phyloP scores from a whole-genome alignment of 164 flowering plant genomes.

The Platanus orientalis region DNA sequence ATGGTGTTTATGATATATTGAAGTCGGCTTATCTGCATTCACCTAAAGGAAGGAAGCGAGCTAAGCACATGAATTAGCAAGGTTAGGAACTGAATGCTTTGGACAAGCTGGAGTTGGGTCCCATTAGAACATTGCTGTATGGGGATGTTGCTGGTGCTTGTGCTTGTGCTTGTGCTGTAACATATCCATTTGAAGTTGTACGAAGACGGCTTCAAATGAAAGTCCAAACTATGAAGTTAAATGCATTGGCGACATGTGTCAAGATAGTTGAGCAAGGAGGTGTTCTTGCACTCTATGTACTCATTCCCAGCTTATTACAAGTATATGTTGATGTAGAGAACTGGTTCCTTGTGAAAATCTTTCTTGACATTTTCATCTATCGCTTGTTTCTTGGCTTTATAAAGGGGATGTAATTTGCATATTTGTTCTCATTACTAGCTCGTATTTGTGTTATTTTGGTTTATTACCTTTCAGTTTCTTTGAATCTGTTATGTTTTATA shows the following conservation, averaged over 20 bases:
- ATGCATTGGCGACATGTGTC: conserved; percentile 54
- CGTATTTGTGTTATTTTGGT: too few species aligned
- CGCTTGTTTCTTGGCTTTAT: too few species aligned
- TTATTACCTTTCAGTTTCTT: too few species aligned
- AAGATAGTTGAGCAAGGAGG: conserved; percentile 82
- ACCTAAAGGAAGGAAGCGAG: conserved; percentile 76
- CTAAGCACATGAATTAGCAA: conserved; percentile 44
- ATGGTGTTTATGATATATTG: conserved; percentile 87
- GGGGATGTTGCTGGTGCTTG: conserved; percentile 98
- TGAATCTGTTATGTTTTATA: too few species aligned
- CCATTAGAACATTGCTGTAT: conserved; percentile 70
- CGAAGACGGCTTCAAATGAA: conserved; percentile 90
- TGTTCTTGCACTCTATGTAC: conserved; percentile 78
- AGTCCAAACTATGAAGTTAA: conserved; percentile 57
- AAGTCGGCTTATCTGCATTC: conserved; percentile 85
- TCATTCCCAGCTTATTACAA: conserved; percentile 88
- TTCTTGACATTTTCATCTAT: too few species aligned
- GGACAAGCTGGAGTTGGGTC: conserved; percentile 86
- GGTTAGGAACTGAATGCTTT: conserved; percentile 69
- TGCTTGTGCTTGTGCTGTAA: conserved; percentile 93
- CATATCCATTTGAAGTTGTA: conserved; percentile 94
- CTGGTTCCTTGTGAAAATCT: too few species aligned
- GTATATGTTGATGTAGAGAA: conserved; percentile 31
- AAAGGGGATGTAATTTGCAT: too few species aligned
- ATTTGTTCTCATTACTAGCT: too few species aligned